Evolutionary conservation across 78 protist species (phyloP).

Genomic region (Dictyostelium purpureum): DNA sequence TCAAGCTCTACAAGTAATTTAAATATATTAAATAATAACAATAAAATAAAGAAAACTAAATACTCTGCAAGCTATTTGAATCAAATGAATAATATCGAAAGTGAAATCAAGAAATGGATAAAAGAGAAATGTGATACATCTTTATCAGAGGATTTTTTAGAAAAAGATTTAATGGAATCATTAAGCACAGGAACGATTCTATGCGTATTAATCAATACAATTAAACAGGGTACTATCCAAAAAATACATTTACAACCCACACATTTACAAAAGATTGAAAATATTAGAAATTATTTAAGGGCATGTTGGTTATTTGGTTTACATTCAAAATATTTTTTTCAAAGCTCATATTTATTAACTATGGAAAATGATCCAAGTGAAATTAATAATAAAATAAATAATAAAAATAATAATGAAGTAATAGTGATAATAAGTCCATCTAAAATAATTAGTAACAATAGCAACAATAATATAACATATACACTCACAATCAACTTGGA

Average conservation of each 20-base stretch:
- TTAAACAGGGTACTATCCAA: conserved; percentile 51
- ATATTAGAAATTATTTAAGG: conserved; percentile 50
- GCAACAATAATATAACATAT: not conserved
- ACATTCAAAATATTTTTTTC: conserved; percentile 39
- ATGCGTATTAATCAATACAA: conserved; percentile 58
- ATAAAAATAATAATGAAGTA: not conserved
- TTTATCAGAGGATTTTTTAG: conserved; percentile 43
- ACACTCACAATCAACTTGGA: not conserved
- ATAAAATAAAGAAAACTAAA: not conserved
- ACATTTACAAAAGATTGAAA: conserved; percentile 56
- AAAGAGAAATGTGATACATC: conserved; percentile 41
- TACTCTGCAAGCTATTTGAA: not conserved
- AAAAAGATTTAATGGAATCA: conserved; percentile 56
- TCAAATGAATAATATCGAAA: not conserved
- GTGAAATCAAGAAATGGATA: conserved; percentile 60
- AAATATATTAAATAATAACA: not conserved
- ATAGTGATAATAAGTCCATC: not conserved
- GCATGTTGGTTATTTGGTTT: conserved; percentile 65
- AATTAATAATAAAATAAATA: not conserved
- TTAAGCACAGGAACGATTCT: conserved; percentile 32
- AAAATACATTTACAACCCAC: conserved; percentile 63
- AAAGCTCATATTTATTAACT: conserved; percentile 18
- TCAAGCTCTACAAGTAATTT: no score
- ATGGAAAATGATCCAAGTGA: not conserved
- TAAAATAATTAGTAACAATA: not conserved